Conservation (phyloP, 139 green algal genomes). For the Mychonastes homosphaera region DNA sequence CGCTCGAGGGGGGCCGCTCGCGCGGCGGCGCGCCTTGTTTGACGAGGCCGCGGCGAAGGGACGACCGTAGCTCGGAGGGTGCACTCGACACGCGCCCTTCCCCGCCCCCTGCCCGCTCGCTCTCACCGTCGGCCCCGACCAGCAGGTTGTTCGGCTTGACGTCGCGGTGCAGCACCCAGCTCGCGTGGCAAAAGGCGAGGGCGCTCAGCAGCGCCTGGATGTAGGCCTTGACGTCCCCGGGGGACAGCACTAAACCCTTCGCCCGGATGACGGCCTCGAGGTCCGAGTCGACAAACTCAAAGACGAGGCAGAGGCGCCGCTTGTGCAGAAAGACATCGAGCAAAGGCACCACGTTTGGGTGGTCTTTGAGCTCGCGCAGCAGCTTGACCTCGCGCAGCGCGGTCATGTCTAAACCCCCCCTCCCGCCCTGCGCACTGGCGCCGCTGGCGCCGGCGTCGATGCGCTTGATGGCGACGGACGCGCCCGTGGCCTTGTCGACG, state of each 20-base stretch:
- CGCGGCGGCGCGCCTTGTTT: too few relatives aligned
- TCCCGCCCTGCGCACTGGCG: not conserved
- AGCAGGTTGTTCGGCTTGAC: conserved; percentile 92
- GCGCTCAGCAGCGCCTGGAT: conserved; percentile 60
- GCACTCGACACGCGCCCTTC: too few relatives aligned
- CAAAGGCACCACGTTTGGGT: conserved; percentile 63
- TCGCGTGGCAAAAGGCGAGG: conserved; percentile 55
- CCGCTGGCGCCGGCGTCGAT: conserved; percentile 48
- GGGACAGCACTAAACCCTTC: conserved; percentile 46
- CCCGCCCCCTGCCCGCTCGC: not conserved
- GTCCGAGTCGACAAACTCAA: conserved; percentile 73
- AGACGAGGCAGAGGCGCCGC: conserved; percentile 49
- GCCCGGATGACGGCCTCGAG: conserved; percentile 79
- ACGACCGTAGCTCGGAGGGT: too few relatives aligned
- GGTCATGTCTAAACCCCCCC: conserved; percentile 79
- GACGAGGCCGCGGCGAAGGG: too few relatives aligned
- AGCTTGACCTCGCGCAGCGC: conserved; percentile 86
- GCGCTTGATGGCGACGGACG: conserved; percentile 84
- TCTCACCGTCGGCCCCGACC: conserved; percentile 33
- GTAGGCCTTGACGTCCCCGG: conserved; percentile 78
- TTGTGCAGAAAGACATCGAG: conserved; percentile 66
- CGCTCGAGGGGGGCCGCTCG: too few relatives aligned
- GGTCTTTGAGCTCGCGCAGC: conserved; percentile 62
- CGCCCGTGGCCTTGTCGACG: conserved; percentile 68
- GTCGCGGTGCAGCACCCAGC: conserved; percentile 78